Evolutionary conservation across 345 rosid genomes (phyloP).

Genomic region (Arabidopsis arenosa): DNA sequence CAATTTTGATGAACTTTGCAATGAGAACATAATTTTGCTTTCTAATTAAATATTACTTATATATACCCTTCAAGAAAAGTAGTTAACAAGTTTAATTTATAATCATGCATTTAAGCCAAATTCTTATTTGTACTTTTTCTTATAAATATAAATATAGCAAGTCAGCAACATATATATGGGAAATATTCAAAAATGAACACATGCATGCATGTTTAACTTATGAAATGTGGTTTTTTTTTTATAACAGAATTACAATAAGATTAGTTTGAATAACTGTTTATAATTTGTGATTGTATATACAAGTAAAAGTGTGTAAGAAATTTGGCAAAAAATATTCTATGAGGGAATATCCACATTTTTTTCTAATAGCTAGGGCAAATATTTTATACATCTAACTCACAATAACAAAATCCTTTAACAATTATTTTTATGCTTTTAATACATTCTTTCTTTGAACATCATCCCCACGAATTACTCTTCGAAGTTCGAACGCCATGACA

Average conservation of each 20-base stretch:
- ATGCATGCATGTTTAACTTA: not conserved
- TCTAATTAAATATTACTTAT: conserved; percentile 25
- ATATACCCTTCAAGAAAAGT: conserved; percentile 30
- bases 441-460: conserved; percentile 5
- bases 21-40: conserved; percentile 42
- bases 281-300: not conserved
- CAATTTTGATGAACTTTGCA: conserved; percentile 50
- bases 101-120: conserved; percentile 3
- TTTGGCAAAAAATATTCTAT: not conserved
- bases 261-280: not conserved
- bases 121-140: not conserved
- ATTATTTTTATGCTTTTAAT: not conserved
- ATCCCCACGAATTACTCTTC: conserved; percentile 41
- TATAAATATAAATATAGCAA: not conserved
- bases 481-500: conserved; percentile 36
- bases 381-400: conserved; percentile 22
- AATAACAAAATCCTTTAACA: conserved; percentile 16
- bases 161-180: not conserved
- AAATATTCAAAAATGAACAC: not conserved
- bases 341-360: not conserved
- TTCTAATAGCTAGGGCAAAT: conserved; percentile 15
- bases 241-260: not conserved
- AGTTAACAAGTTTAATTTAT: conserved; percentile 7
- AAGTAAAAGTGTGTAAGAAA: conserved; percentile 16
- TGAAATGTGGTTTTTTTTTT: conserved; percentile 5